Percentiles rank a stretch among this genome's conserved stretches.
Evolutionary conservation across 164 flowering plant genomes (phyloP).

Genomic region (Umbilicus rupestris): DNA sequence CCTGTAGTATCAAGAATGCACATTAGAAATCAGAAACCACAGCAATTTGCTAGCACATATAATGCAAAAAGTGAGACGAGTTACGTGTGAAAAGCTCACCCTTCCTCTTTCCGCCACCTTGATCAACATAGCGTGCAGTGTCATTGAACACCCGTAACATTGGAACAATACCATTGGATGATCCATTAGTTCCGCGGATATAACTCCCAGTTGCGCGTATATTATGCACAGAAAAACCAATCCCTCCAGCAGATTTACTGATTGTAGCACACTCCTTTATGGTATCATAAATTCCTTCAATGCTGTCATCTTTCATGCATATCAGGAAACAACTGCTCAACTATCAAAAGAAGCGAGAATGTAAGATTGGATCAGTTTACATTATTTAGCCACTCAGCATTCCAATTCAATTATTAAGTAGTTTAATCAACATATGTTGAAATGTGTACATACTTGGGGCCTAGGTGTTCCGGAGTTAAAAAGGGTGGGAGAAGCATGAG

Average conservation of each 20-base stretch:
- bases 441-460: conserved; percentile 64
- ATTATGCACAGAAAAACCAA: conserved; percentile 93
- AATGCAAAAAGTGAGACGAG: neutral
- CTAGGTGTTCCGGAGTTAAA: conserved; percentile 97
- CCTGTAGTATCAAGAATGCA: conserved; percentile 35
- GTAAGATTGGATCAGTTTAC: neutral
- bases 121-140: conserved; percentile 98
- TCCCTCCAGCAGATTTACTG: conserved; percentile 99
- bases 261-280: conserved; percentile 98
- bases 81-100: conserved; percentile 28
- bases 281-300: conserved; percentile 96
- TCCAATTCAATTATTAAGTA: neutral
- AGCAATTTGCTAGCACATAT: neutral
- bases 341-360: conserved; percentile 26
- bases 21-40: neutral
- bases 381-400: neutral
- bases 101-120: conserved; percentile 99
- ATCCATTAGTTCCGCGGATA: conserved; percentile 98
- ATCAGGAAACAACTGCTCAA: conserved; percentile 94
- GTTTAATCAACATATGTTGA: neutral
- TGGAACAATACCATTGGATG: conserved; percentile 96
- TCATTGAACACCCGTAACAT: conserved; percentile 97
- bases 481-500: conserved; percentile 98
- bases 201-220: conserved; percentile 95
- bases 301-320: conserved; percentile 98